Conservation (phyloP, 2,329 filamentous ascomycete genomes). For the Fusarium compactum region DNA sequence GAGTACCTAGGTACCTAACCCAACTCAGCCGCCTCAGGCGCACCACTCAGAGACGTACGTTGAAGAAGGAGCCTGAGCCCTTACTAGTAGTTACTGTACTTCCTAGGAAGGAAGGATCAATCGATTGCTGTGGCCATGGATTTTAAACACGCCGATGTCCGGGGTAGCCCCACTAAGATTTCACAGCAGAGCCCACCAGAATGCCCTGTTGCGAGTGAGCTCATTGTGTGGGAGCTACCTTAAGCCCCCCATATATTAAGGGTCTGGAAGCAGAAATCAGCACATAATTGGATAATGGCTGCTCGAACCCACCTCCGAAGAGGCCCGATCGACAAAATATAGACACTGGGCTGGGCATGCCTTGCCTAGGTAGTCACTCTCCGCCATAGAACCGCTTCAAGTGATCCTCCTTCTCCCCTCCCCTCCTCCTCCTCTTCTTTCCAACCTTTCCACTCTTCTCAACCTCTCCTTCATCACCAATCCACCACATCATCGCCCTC, state of each 20-base stretch:
- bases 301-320: slow-evolving; percentile 42
- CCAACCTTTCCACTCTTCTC: slow-evolving; percentile 27
- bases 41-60: slow-evolving; percentile 42
- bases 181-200: slow-evolving; percentile 28
- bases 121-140: not conserved
- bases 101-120: not conserved
- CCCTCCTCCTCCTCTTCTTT: slow-evolving; percentile 6
- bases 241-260: slow-evolving; percentile 31
- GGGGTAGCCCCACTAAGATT: slow-evolving; percentile 45
- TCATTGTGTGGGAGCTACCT: slow-evolving; percentile 30
- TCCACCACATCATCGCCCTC: slow-evolving; percentile 33
- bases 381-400: slow-evolving; percentile 45
- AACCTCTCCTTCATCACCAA: slow-evolving; percentile 29
- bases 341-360: slow-evolving; percentile 33
- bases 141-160: slow-evolving; percentile 46
- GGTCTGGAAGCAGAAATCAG: slow-evolving; percentile 31
- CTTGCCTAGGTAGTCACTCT: slow-evolving; percentile 42
- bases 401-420: slow-evolving; percentile 27
- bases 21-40: slow-evolving; percentile 40
- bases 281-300: slow-evolving; percentile 35
- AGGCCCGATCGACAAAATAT: slow-evolving; percentile 39
- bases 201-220: slow-evolving; percentile 37
- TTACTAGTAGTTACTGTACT: not conserved
- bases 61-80: slow-evolving; percentile 2
- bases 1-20: not conserved